These are phyloP conservation scores for Fusarium tricinctum DNA, from an alignment of 2,329 filamentous ascomycete species.

Conservation along the genomic window DNA sequence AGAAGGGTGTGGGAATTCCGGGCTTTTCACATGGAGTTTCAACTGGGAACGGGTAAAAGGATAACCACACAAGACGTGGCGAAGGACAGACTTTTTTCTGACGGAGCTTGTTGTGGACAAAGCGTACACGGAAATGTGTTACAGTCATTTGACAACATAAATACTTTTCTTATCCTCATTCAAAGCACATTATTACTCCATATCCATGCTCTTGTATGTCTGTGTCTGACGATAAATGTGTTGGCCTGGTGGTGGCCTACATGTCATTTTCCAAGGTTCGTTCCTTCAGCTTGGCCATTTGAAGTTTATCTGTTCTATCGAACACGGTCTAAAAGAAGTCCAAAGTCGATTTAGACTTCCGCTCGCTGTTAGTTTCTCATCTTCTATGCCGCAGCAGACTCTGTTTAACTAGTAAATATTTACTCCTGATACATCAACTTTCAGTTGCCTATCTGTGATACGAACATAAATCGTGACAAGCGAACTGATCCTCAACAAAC, in stretches of 20 bases:
- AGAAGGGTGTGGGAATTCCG: constrained; percentile 40
- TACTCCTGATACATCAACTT: not conserved
- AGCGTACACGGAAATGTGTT: constrained; percentile 31
- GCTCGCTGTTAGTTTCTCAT: too few species aligned
- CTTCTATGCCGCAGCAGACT: too few species aligned
- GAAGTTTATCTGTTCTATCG: too few species aligned
- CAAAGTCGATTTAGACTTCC: too few species aligned
- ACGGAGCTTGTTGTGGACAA: constrained; percentile 24
- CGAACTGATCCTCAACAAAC: accelerated
- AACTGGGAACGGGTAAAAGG: constrained; percentile 45
- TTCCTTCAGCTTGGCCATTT: too few species aligned
- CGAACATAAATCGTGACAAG: not conserved
- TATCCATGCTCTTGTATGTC: not conserved
- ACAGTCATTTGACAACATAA: constrained; percentile 39
- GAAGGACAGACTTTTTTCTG: constrained; percentile 28
- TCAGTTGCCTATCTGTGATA: accelerated
- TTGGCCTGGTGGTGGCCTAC: not conserved
- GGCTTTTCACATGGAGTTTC: constrained; percentile 44
- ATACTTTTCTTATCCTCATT: constrained; percentile 33
- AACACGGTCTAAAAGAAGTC: too few species aligned
- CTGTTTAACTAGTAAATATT: too few species aligned
- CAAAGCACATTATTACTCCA: constrained; percentile 26
- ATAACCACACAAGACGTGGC: constrained; percentile 41
- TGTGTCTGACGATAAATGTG: too few species aligned
- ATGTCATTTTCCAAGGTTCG: too few species aligned